These are phyloP conservation scores for Hypoxylon sp. DNA, from an alignment of 2,329 filamentous ascomycete species.

Conservation along the genomic window DNA sequence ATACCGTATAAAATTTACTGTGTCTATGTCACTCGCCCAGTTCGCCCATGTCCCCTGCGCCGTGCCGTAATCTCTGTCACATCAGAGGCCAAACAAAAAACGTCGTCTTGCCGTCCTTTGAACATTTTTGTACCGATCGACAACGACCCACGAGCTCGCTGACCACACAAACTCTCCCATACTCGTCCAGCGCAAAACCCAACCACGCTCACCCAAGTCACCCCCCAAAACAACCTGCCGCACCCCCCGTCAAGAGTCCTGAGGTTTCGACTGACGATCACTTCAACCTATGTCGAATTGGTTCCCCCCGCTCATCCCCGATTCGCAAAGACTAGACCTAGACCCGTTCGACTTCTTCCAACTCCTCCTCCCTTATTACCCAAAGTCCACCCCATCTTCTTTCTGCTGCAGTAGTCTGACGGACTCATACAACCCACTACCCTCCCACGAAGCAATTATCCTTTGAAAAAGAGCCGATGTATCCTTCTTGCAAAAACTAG, in stretches of 20 bases:
- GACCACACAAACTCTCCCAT: conserved; percentile 42
- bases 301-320: conserved; percentile 47
- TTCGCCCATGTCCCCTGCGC: conserved; percentile 29
- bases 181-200: conserved; percentile 44
- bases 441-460: conserved; percentile 34
- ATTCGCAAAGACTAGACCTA: conserved; percentile 42
- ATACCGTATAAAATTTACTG: conserved; percentile 39
- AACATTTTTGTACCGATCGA: conserved; percentile 46
- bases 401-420: conserved; percentile 38
- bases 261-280: conserved; percentile 53
- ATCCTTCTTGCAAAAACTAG: conserved; percentile 43
- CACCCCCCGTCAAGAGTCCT: conserved; percentile 46
- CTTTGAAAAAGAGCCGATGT: conserved; percentile 43
- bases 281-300: conserved; percentile 51
- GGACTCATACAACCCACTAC: conserved; percentile 45
- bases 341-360: conserved; percentile 43
- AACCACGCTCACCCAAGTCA: conserved; percentile 39
- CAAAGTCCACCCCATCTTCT: conserved; percentile 43
- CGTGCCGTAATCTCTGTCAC: conserved; percentile 45
- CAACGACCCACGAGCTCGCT: conserved; percentile 46
- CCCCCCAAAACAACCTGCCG: conserved; percentile 40
- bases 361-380: conserved; percentile 47
- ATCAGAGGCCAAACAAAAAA: conserved; percentile 43
- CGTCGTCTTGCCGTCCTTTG: conserved; percentile 42
- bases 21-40: conserved; percentile 42